Percentiles rank a stretch among this genome's conserved stretches.
Conservation (phyloP, 345 rosid species). For the Salix exigua region DNA sequence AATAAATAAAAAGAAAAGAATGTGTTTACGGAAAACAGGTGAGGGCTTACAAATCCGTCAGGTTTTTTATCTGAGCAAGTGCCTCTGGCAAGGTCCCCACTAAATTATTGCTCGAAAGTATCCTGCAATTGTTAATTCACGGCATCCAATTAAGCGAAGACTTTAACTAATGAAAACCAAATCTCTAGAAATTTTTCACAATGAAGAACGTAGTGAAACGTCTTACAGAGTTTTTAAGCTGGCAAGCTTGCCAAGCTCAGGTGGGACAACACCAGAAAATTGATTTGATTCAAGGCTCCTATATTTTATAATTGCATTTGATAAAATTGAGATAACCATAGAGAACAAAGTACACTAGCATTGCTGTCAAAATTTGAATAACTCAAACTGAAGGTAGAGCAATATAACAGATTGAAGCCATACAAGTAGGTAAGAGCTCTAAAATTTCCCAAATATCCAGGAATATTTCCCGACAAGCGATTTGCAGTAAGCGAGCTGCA, state of each 20-base stretch:
- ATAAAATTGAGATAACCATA: too few species aligned
- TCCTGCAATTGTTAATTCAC: not conserved
- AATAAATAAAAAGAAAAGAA: not conserved
- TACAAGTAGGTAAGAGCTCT: conserved; percentile 14
- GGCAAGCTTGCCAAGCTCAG: too few species aligned
- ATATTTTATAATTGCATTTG: not conserved
- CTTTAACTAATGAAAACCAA: not conserved
- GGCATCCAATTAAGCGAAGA: too few species aligned
- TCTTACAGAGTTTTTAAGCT: conserved; percentile 6
- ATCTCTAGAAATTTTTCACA: too few species aligned
- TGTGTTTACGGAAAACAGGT: not conserved
- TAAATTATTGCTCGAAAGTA: not conserved
- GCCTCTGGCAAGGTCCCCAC: not conserved
- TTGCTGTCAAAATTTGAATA: not conserved
- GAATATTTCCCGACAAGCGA: conserved; percentile 12
- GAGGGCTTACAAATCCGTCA: not conserved
- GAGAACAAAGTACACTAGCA: not conserved
- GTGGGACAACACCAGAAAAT: too few species aligned
- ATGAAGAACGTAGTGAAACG: too few species aligned
- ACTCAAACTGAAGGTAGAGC: too few species aligned
- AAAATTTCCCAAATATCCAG: conserved; percentile 3
- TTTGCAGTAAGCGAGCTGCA: conserved; percentile 14
- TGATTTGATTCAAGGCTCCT: too few species aligned
- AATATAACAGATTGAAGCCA: not conserved
- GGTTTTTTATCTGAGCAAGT: not conserved